phyloP scores from a whole-genome alignment of 2,329 filamentous ascomycete genomes.

The Calonectria montana region DNA sequence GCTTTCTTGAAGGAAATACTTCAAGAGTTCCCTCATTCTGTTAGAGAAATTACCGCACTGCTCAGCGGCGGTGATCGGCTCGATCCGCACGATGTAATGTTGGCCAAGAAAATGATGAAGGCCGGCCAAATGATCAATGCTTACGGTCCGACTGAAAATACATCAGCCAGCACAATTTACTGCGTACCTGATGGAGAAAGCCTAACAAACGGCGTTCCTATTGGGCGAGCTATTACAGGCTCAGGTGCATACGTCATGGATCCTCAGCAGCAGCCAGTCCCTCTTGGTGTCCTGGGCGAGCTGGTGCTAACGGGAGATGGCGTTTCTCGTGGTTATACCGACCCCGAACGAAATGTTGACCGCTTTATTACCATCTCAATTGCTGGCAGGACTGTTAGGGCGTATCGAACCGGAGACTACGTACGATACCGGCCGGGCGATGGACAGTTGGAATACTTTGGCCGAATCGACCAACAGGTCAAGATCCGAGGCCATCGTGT shows the following conservation, averaged over 20 bases:
- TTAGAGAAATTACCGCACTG: not conserved
- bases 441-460: slow-evolving; percentile 51
- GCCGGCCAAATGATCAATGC: not conserved
- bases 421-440: slow-evolving; percentile 52
- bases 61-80: not conserved
- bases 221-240: not conserved
- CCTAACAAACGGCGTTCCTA: not conserved
- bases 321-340: not conserved
- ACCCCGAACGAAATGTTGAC: slow-evolving; percentile 42
- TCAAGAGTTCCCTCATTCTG: not conserved
- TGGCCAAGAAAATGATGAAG: not conserved
- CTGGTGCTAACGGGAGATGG: not conserved
- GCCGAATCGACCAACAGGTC: slow-evolving; percentile 21
- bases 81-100: not conserved
- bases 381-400: not conserved
- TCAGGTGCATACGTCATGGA: not conserved
- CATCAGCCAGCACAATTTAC: not conserved
- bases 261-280: not conserved
- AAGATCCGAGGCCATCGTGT: slow-evolving; percentile 28
- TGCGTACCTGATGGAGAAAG: not conserved
- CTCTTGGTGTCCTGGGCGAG: not conserved
- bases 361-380: slow-evolving; percentile 36
- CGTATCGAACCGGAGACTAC: slow-evolving; percentile 62
- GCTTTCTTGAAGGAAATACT: not conserved
- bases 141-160: not conserved